Conservation (phyloP, 176 grass and related monocot species). For the Ampelocalamus luodianensis region DNA sequence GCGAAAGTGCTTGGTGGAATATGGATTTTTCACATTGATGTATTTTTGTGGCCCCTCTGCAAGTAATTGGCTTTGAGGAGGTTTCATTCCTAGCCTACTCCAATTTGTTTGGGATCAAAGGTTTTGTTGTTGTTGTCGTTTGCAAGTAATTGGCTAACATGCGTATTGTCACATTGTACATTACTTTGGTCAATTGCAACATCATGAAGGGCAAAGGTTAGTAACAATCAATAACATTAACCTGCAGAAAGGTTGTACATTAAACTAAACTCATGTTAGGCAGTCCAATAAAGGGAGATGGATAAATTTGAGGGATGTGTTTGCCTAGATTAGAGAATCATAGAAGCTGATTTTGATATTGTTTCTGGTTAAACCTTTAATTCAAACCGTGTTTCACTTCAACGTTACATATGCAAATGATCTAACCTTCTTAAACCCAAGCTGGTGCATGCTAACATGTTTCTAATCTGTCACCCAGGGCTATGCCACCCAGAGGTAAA, state of each 20-base stretch:
- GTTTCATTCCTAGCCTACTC: too few relatives aligned
- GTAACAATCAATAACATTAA: not conserved
- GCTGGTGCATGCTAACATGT: constrained; percentile 32
- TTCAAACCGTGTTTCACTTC: not conserved
- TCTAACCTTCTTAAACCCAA: constrained; percentile 6
- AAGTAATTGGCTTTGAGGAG: constrained; percentile 10
- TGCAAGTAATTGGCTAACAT: constrained; percentile 21
- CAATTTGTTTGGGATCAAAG: too few relatives aligned
- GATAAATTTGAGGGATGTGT: constrained; percentile 1
- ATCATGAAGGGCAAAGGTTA: not conserved
- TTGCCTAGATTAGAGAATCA: not conserved
- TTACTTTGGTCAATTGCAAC: constrained; percentile 18
- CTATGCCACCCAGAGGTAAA: constrained; percentile 87
- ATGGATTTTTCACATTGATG: constrained; percentile 7
- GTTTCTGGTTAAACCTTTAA: not conserved
- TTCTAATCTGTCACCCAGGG: constrained; percentile 52
- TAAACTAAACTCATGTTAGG: not conserved
- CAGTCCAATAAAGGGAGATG: not conserved
- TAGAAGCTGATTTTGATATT: not conserved
- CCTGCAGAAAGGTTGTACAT: not conserved
- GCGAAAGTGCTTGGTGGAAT: not conserved
- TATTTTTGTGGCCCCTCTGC: not conserved
- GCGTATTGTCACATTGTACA: not conserved
- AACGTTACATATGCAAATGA: constrained; percentile 1
- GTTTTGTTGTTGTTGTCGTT: too few relatives aligned